phyloP scores from a whole-genome alignment of 176 grass and related monocot genomes.

The Triticum monococcum region DNA sequence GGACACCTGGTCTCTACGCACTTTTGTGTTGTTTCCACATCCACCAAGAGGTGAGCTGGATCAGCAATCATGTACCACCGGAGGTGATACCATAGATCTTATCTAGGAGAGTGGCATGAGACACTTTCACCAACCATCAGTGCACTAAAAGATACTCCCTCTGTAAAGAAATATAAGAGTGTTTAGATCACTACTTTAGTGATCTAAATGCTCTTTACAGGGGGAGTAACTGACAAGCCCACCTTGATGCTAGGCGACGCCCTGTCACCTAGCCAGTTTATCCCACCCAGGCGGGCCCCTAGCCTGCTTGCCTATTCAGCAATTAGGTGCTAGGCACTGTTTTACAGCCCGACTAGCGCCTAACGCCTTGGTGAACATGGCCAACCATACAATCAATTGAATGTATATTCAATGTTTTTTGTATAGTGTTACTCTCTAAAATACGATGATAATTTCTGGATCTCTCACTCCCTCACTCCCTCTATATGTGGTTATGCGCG shows the following conservation, averaged over 20 bases:
- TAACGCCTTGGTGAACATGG: not conserved
- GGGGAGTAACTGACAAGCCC: not conserved
- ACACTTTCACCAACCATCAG: conserved; percentile 7
- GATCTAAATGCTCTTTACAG: no score
- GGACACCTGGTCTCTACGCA: not conserved
- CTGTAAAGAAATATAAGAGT: no score
- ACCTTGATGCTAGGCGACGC: not conserved
- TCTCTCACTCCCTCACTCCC: not conserved
- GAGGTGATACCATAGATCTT: not conserved
- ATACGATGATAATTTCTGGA: not conserved
- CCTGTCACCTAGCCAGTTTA: not conserved
- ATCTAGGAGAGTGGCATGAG: not conserved
- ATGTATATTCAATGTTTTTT: conserved; percentile 8
- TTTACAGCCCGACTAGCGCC: not conserved
- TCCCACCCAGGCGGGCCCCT: not conserved
- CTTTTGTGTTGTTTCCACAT: not conserved
- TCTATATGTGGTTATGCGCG: not conserved
- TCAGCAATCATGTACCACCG: not conserved
- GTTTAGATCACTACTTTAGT: no score
- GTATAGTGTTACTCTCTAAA: not conserved
- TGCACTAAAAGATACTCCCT: not conserved
- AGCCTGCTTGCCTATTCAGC: not conserved
- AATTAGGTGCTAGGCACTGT: not conserved
- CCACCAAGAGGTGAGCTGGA: not conserved
- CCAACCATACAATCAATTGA: not conserved